Evolutionary conservation across 2,329 filamentous ascomycete species (phyloP).

Genomic region (Diaporthe caulivora): DNA sequence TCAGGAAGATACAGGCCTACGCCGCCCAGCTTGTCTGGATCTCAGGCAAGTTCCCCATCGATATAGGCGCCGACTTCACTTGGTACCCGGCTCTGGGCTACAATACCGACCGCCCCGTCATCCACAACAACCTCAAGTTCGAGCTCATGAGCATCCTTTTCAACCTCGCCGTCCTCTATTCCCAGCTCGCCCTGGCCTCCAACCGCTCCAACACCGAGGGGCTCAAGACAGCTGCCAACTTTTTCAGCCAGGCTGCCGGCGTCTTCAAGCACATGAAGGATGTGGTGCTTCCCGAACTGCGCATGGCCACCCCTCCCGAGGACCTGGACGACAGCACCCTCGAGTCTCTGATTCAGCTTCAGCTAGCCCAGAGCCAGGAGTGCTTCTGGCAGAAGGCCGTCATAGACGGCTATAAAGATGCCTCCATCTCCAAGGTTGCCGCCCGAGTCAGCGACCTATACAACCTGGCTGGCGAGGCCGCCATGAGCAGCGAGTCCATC

Average conservation of each 20-base stretch:
- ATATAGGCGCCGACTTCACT: slow-evolving; percentile 94
- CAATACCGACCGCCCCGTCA: slow-evolving; percentile 80
- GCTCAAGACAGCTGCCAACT: slow-evolving; percentile 88
- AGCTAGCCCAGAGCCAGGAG: slow-evolving; percentile 94
- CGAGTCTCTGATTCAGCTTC: slow-evolving; percentile 83
- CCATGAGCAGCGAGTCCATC: slow-evolving; percentile 88
- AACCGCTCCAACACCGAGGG: slow-evolving; percentile 85
- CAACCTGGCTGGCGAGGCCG: slow-evolving; percentile 83
- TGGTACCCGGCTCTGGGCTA: slow-evolving; percentile 97
- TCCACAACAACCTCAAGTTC: slow-evolving; percentile 77
- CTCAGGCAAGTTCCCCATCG: slow-evolving; percentile 94
- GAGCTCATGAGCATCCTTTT: slow-evolving; percentile 94
- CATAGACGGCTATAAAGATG: slow-evolving; percentile 93
- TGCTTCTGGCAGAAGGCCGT: slow-evolving; percentile 99
- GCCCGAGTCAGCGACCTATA: slow-evolving; percentile 93
- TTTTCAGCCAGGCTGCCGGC: slow-evolving; percentile 89
- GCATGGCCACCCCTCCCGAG: slow-evolving; percentile 84
- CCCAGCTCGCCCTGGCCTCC: slow-evolving; percentile 86
- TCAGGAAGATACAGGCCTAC: slow-evolving; percentile 90
- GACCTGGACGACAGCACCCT: slow-evolving; percentile 95
- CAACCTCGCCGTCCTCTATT: slow-evolving; percentile 94
- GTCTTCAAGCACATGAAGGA: slow-evolving; percentile 83
- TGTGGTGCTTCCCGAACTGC: slow-evolving; percentile 83
- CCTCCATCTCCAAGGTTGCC: slow-evolving; percentile 89
- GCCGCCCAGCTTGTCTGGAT: slow-evolving; percentile 95